Percentiles rank a stretch among this genome's conserved stretches.
phyloP scores from a whole-genome alignment of 2,329 filamentous ascomycete genomes.

The Seiridium unicorne region DNA sequence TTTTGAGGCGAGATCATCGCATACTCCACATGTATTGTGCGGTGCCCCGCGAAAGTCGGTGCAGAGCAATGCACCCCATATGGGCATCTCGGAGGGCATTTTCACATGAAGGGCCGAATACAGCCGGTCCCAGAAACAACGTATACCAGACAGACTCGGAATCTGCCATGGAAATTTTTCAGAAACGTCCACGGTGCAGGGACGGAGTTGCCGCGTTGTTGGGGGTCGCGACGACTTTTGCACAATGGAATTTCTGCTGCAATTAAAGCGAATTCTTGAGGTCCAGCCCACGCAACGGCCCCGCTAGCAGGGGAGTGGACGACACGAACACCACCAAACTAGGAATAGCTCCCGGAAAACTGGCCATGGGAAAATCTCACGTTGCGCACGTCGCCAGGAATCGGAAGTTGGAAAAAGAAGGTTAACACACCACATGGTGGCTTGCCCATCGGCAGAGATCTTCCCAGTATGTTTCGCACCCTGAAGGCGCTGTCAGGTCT shows the following conservation, averaged over 20 bases:
- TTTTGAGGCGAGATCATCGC: background rate
- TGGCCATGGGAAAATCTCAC: background rate
- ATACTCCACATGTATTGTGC: background rate
- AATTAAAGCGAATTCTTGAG: background rate
- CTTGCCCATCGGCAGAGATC: too few relatives aligned
- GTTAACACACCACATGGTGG: background rate
- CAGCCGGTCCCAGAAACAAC: too few relatives aligned
- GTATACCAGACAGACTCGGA: too few relatives aligned
- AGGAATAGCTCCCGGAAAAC: background rate
- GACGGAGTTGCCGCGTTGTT: background rate
- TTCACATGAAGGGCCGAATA: too few relatives aligned
- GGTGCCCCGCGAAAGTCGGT: conserved; percentile 3
- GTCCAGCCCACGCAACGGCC: background rate
- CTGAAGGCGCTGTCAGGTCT: too few relatives aligned
- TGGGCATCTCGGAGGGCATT: background rate
- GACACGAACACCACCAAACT: background rate
- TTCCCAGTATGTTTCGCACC: too few relatives aligned
- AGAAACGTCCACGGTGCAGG: background rate
- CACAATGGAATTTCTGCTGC: background rate
- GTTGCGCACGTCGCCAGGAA: background rate
- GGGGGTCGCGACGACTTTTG: background rate
- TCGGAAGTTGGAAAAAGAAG: background rate
- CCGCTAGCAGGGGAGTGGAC: background rate
- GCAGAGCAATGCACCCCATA: background rate
- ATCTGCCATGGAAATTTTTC: too few relatives aligned